phyloP scores from a whole-genome alignment of 2,329 filamentous ascomycete genomes.

The Colletotrichum acutatum region DNA sequence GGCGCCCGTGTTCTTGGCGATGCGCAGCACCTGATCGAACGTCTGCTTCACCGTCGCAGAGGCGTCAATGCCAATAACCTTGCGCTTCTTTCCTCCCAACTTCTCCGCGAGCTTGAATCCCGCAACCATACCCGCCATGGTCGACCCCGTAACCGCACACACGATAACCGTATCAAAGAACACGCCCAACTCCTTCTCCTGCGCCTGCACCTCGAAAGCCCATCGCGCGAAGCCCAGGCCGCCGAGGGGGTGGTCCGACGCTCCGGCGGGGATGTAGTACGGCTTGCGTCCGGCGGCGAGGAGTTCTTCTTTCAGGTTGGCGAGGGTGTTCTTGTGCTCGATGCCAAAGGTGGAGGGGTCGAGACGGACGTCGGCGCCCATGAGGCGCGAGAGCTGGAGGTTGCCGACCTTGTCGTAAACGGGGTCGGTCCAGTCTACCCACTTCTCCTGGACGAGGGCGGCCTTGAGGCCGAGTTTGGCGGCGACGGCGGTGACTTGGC shows the following conservation, averaged over 20 bases:
- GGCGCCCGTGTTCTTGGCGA: slow-evolving; percentile 70
- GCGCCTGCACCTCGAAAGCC: slow-evolving; percentile 74
- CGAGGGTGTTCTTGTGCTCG: slow-evolving; percentile 72
- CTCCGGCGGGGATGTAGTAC: slow-evolving; percentile 79
- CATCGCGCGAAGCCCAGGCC: slow-evolving; percentile 77
- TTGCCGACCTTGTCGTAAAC: slow-evolving; percentile 75
- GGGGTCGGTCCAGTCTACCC: slow-evolving; percentile 71
- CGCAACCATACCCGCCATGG: slow-evolving; percentile 77
- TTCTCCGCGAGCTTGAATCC: slow-evolving; percentile 74
- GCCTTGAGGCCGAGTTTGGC: slow-evolving; percentile 66
- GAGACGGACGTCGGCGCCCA: slow-evolving; percentile 72
- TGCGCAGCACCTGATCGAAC: slow-evolving; percentile 72
- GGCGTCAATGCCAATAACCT: slow-evolving; percentile 52
- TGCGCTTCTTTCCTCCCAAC: slow-evolving; percentile 49
- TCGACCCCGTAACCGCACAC: slow-evolving; percentile 77
- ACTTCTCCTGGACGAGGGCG: slow-evolving; percentile 73
- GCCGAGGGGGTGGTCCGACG: slow-evolving; percentile 76
- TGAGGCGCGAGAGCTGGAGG: slow-evolving; percentile 75
- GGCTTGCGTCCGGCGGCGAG: slow-evolving; percentile 65
- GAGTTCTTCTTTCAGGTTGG: slow-evolving; percentile 64
- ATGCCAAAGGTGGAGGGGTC: slow-evolving; percentile 73
- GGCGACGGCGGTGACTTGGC: slow-evolving; percentile 73
- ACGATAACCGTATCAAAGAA: slow-evolving; percentile 77
- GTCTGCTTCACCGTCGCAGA: slow-evolving; percentile 66
- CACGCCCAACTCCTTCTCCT: slow-evolving; percentile 69